Percentiles rank a stretch among this genome's conserved stretches.
Evolutionary conservation across 2,329 filamentous ascomycete species (phyloP).

Genomic region (Fusarium oligoseptatum): DNA sequence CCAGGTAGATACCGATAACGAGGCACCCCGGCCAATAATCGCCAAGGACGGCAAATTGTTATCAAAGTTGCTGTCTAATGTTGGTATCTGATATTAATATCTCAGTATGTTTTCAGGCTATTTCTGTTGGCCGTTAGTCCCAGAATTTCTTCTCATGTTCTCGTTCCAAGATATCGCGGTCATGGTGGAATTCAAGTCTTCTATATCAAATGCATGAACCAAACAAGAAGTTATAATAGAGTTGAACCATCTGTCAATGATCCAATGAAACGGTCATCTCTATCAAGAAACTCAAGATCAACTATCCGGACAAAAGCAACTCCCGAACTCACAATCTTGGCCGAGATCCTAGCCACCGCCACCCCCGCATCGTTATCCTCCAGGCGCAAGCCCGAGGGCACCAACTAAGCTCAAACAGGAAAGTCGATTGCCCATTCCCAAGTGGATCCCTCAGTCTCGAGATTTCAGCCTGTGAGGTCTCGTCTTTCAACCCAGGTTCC

Average conservation of each 20-base stretch:
- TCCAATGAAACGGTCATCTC: background rate
- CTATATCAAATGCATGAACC: background rate
- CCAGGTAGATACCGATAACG: background rate
- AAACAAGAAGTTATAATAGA: background rate
- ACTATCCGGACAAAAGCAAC: background rate
- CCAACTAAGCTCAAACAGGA: slow-evolving; percentile 25
- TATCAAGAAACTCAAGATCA: background rate
- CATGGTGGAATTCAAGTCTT: background rate
- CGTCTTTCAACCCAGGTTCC: slow-evolving; percentile 11
- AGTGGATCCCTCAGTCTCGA: slow-evolving; percentile 19
- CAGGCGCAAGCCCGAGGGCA: background rate
- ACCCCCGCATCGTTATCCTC: background rate
- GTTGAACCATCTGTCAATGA: background rate
- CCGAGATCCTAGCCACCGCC: background rate
- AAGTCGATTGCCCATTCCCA: slow-evolving; percentile 42
- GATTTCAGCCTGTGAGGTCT: background rate
- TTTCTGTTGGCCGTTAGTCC: background rate
- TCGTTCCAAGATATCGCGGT: background rate
- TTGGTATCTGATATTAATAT: background rate
- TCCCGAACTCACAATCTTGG: background rate
- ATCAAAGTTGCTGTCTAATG: background rate
- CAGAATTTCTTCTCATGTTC: background rate
- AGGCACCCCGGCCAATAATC: background rate
- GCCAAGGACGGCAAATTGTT: background rate
- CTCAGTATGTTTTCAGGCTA: background rate